Base-by-base conservation (phyloP, 768 basidiomycete genomes). In the Strobilomyces dryophilus region DNA sequence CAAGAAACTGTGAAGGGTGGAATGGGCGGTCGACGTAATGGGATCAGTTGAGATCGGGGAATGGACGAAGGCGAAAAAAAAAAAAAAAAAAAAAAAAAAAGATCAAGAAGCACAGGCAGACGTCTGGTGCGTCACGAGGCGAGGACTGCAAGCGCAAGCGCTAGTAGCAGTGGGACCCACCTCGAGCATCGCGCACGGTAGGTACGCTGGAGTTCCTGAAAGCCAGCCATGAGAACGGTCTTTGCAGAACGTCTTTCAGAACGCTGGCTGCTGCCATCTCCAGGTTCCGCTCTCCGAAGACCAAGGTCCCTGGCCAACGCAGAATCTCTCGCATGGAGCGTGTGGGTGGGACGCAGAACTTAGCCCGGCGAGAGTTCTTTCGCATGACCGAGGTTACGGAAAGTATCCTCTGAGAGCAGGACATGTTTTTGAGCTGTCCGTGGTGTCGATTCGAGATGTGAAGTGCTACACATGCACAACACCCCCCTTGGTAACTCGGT, bases 41-140 rank as follows among this genome's bases (percentile, higher is more conserved):
- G 95, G 94, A 5, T 95, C 95, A 0, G 95, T 97, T 0, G 95
- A 98, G 32, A 97, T 76, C 41, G 93, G 89, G 4, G 95, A 98
- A 15, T 92, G 86, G 49, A 98, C 87, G 20, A 99, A 84, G 14
- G 93, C 82, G 59, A 98, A 89, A 75, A 99, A 98, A 89, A 75
- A 99, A 98, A 98, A 89, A 75, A 99, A 98, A 98, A 89, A 75
- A 99, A 98, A 98, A 89, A 75, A 99, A 98, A n/a, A n/a, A n/a
- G n/a, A n/a, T 0, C 74, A 10, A 98, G 79, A 34, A 99, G 69
- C 2, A 76, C 74, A 10, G 83, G 68, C 8, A 93, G 70, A 90
- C 68, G 61, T 89, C 92, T 92, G 56, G 34, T 51, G n/a, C 43
- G 54, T n/a, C 43, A 52, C 58, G 31, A 69, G 65, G 27, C 36